Percentiles rank a stretch among this genome's conserved stretches.
These are phyloP conservation scores for Comarum palustre DNA, from an alignment of 306 rosid species.

Conservation along the genomic window DNA sequence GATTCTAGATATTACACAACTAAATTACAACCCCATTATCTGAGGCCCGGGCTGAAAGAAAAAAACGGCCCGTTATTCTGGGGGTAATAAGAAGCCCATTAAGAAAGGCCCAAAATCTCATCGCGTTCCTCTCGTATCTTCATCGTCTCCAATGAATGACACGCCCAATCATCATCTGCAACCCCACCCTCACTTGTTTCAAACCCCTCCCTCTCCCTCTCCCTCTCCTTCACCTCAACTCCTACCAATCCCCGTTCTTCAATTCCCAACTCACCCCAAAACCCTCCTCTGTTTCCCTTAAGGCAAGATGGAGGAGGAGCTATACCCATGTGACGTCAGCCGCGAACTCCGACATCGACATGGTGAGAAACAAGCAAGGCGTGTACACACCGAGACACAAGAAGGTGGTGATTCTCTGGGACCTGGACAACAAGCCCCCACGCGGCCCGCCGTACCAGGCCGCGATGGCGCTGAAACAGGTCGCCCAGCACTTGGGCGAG, in stretches of 20 bases:
- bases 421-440: constrained; percentile 92
- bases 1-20: too few relatives aligned
- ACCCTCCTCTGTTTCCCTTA: constrained; percentile 13
- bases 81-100: too few relatives aligned
- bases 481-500: constrained; percentile 57
- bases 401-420: constrained; percentile 81
- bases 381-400: constrained; percentile 49
- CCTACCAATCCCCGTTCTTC: constrained; percentile 25
- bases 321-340: constrained; percentile 10
- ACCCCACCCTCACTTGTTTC: neutral
- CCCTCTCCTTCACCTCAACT: constrained; percentile 22
- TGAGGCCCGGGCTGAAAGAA: too few relatives aligned
- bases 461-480: constrained; percentile 56
- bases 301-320: neutral
- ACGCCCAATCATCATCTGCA: constrained; percentile 16
- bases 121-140: too few relatives aligned
- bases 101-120: too few relatives aligned
- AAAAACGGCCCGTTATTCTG: too few relatives aligned
- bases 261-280: constrained; percentile 10
- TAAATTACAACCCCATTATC: too few relatives aligned
- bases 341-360: constrained; percentile 56
- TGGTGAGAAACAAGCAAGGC: constrained; percentile 67
- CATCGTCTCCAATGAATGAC: constrained; percentile 11
- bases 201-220: constrained; percentile 14
- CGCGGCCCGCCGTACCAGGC: constrained; percentile 82